Conservation (phyloP, 208 protist species). For the Trypanosoma grayi region DNA sequence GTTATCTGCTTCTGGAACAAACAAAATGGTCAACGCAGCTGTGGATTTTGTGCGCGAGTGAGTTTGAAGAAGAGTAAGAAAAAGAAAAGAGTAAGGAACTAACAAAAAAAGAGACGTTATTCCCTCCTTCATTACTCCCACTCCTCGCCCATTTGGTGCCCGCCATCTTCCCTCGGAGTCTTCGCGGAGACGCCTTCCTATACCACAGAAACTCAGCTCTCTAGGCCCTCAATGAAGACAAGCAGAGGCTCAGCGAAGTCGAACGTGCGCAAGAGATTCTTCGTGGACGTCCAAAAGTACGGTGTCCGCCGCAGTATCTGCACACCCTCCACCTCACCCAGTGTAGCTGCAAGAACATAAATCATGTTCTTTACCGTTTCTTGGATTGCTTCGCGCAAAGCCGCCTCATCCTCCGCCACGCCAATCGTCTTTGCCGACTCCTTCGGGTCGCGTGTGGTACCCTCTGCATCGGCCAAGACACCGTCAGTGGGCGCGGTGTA, state of each 20-base stretch:
- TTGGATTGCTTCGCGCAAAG: conserved; percentile 75
- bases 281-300: conserved; percentile 43
- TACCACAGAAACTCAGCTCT: conserved; percentile 5
- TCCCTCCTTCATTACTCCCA: too few relatives aligned
- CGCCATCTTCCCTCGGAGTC: neutral
- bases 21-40: too few relatives aligned
- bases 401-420: conserved; percentile 34
- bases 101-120: too few relatives aligned
- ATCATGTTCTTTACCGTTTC: conserved; percentile 89
- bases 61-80: too few relatives aligned
- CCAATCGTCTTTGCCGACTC: neutral
- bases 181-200: too few relatives aligned
- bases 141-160: neutral
- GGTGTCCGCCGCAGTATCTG: conserved; percentile 5
- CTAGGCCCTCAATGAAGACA: conserved; percentile 35
- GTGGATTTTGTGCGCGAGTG: too few relatives aligned
- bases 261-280: conserved; percentile 44
- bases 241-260: conserved; percentile 48
- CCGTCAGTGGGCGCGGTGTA: conserved; percentile 43
- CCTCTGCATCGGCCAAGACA: neutral
- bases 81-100: too few relatives aligned
- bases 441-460: neutral
- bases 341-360: conserved; percentile 46
- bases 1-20: neutral
- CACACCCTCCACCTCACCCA: conserved; percentile 14